Evolutionary conservation across 768 basidiomycete species (phyloP).

Genomic region (Pisolithus orientalis): DNA sequence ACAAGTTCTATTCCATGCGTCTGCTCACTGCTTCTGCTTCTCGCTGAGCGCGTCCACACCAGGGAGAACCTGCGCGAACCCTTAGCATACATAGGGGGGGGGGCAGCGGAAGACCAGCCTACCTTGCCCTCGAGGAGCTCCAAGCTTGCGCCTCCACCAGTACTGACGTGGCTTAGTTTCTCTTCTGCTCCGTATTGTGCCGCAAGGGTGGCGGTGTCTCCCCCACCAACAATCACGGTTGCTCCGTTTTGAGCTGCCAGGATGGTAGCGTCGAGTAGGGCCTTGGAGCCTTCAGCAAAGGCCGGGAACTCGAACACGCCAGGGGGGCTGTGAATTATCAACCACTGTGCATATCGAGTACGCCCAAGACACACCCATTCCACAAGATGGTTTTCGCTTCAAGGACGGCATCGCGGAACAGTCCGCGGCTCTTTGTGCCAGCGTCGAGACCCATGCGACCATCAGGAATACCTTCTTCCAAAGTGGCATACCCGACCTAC

Average conservation of each 20-base stretch:
- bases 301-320: constrained; percentile 97
- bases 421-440: constrained; percentile 75
- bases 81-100: constrained; percentile 10
- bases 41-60: constrained; percentile 89
- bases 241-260: constrained; percentile 83
- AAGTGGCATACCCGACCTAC: constrained; percentile 72
- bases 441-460: constrained; percentile 95
- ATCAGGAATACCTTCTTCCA: constrained; percentile 81
- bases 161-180: constrained; percentile 92
- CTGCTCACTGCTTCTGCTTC: constrained; percentile 54
- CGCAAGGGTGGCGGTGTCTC: constrained; percentile 93
- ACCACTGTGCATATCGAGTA: neutral
- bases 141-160: constrained; percentile 89
- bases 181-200: constrained; percentile 83
- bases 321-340: constrained; percentile 59
- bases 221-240: constrained; percentile 93
- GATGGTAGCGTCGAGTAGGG: constrained; percentile 78
- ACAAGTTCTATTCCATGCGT: neutral
- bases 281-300: constrained; percentile 80
- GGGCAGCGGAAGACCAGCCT: constrained; percentile 2
- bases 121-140: constrained; percentile 99
- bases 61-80: constrained; percentile 57
- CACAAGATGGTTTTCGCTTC: constrained; percentile 94
- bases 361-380: constrained; percentile 62
- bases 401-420: constrained; percentile 75